phyloP scores from a whole-genome alignment of 768 basidiomycete genomes.

The Hericium alpestre region DNA sequence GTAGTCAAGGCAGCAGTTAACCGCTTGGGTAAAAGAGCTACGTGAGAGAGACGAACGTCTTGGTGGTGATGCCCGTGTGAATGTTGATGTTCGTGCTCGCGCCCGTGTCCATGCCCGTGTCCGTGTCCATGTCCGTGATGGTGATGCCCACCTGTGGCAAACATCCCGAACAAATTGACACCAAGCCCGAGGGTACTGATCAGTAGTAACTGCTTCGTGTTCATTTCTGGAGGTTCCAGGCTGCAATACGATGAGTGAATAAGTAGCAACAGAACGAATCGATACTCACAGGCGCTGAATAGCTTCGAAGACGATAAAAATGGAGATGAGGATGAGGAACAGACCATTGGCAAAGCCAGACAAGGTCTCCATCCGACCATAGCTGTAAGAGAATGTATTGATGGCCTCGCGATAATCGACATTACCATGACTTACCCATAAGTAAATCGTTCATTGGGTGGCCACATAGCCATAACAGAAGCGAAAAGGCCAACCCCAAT shows the following conservation, averaged over 20 bases:
- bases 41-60: too few species aligned
- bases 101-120: conserved; percentile 15
- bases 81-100: neutral
- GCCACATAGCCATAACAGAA: conserved; percentile 97
- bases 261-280: neutral
- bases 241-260: conserved; percentile 26
- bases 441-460: conserved; percentile 87
- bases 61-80: too few species aligned
- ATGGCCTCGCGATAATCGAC: too few species aligned
- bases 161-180: conserved; percentile 97
- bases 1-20: too few species aligned
- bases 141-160: conserved; percentile 93
- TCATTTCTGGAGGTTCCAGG: conserved; percentile 95
- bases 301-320: conserved; percentile 98
- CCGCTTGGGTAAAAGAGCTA: too few species aligned
- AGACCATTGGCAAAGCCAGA: conserved; percentile 98
- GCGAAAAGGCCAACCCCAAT: conserved; percentile 92
- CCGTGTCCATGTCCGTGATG: conserved; percentile 40
- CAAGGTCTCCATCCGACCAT: conserved; percentile 91
- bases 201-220: conserved; percentile 81
- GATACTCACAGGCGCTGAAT: conserved; percentile 74
- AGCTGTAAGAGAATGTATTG: conserved; percentile 34
- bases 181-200: conserved; percentile 83
- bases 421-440: conserved; percentile 58
- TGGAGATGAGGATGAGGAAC: conserved; percentile 85